A percentile compares a stretch with the other conserved stretches of the same genome.
These are phyloP conservation scores for Zelonia costaricensis DNA, from an alignment of 208 protist species.

Conservation along the genomic window DNA sequence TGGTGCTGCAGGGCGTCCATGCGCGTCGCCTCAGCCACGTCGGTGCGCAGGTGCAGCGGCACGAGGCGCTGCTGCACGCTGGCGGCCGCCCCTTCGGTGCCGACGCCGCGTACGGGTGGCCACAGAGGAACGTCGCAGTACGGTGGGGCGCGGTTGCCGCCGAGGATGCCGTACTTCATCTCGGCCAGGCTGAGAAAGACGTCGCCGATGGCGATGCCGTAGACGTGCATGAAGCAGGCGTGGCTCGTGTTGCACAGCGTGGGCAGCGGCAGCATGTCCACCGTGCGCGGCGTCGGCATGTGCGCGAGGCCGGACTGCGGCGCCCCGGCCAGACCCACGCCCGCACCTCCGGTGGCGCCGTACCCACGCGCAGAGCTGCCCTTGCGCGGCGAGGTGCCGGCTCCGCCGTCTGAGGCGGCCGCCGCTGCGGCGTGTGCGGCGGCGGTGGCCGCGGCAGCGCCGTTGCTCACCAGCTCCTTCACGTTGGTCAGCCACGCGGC, in stretches of 20 bases:
- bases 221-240: slow-evolving; percentile 46
- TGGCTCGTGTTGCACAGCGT: slow-evolving; percentile 29
- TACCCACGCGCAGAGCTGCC: not conserved
- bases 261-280: slow-evolving; percentile 27
- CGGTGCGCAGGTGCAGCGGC: slow-evolving; percentile 19
- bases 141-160: slow-evolving; percentile 41
- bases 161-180: slow-evolving; percentile 76
- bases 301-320: not conserved
- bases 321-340: not conserved
- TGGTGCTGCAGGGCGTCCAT: slow-evolving; percentile 18
- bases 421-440: not conserved
- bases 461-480: slow-evolving; percentile 17
- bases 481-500: slow-evolving; percentile 60
- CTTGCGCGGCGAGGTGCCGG: not conserved
- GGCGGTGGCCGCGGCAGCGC: slow-evolving; percentile 1
- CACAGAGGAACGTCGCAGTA: slow-evolving; percentile 40
- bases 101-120: slow-evolving; percentile 17
- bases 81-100: too few relatives aligned
- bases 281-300: slow-evolving; percentile 2
- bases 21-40: slow-evolving; percentile 15
- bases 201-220: slow-evolving; percentile 54
- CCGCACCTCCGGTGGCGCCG: too few relatives aligned
- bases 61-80: slow-evolving; percentile 10
- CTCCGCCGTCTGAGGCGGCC: not conserved
- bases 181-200: slow-evolving; percentile 47